Evolutionary conservation across 345 rosid species (phyloP).

Genomic region (Lumnitzera racemosa): DNA sequence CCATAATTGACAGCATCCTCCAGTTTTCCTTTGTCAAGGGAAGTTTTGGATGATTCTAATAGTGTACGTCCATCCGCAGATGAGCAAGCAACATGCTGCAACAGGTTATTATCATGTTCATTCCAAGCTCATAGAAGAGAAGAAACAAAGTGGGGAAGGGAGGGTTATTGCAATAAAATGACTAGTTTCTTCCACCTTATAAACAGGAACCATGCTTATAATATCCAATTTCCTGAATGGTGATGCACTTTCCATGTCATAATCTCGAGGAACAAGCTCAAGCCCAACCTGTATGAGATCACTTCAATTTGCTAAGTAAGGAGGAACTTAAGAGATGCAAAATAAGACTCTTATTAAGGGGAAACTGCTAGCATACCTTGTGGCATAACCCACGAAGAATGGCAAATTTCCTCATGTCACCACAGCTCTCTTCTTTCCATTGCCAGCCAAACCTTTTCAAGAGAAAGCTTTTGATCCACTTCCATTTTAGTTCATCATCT

Average conservation of each 20-base stretch:
- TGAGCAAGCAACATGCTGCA: constrained; percentile 85
- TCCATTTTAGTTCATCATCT: constrained; percentile 61
- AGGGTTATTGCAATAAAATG: background rate
- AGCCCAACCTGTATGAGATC: constrained; percentile 66
- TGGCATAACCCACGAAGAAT: constrained; percentile 91
- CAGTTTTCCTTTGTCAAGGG: constrained; percentile 92
- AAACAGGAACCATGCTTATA: constrained; percentile 87
- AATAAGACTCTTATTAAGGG: constrained; percentile 7
- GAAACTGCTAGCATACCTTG: constrained; percentile 42
- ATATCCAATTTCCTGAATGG: constrained; percentile 79
- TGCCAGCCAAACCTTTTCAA: constrained; percentile 71
- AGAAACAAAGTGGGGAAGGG: background rate
- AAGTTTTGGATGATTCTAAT: constrained; percentile 90
- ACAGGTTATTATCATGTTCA: constrained; percentile 17
- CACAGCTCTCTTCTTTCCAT: constrained; percentile 54
- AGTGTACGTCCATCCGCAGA: constrained; percentile 96
- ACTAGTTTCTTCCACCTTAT: constrained; percentile 46
- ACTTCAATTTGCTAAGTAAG: constrained; percentile 12
- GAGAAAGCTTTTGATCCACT: constrained; percentile 74
- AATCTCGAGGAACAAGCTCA: constrained; percentile 92
- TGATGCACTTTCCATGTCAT: constrained; percentile 65
- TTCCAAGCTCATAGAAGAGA: constrained; percentile 2
- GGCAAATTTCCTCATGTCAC: constrained; percentile 68
- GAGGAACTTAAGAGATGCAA: constrained; percentile 1
- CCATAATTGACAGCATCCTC: constrained; percentile 94